phyloP scores from a whole-genome alignment of 805 yeast genomes.

The Lachancea quebecensis region DNA sequence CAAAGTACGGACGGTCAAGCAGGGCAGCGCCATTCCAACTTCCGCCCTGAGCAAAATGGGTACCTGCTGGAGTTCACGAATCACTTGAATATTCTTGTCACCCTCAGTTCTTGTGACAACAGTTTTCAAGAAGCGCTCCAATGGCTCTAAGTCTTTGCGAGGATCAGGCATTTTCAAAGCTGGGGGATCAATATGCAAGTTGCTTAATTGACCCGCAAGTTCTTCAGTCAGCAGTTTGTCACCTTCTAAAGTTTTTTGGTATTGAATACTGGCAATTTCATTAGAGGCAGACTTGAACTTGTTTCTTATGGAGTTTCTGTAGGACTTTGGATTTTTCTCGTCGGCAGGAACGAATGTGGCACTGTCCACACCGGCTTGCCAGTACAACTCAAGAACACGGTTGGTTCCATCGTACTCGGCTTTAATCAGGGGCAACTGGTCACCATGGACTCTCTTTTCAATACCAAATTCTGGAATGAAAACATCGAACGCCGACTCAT shows the following conservation, averaged over 20 bases:
- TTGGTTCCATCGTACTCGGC: slow-evolving; percentile 79
- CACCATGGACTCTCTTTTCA: slow-evolving; percentile 95
- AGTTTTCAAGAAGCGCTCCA: slow-evolving; percentile 52
- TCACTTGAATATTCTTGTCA: slow-evolving; percentile 66
- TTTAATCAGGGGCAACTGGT: slow-evolving; percentile 83
- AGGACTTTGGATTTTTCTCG: slow-evolving; percentile 70
- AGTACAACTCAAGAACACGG: slow-evolving; percentile 69
- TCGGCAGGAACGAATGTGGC: slow-evolving; percentile 91
- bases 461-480: slow-evolving; percentile 89
- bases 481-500: slow-evolving; percentile 93
- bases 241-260: slow-evolving; percentile 24
- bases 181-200: slow-evolving; percentile 48
- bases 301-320: slow-evolving; percentile 71
- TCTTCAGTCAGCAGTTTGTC: slow-evolving; percentile 32
- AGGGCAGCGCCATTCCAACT: slow-evolving; percentile 92
- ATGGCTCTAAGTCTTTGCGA: slow-evolving; percentile 28
- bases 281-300: slow-evolving; percentile 64
- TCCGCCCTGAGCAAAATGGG: slow-evolving; percentile 87
- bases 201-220: slow-evolving; percentile 42
- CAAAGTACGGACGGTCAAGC: slow-evolving; percentile 83
- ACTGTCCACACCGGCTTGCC: slow-evolving; percentile 91
- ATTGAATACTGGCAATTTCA: slow-evolving; percentile 55
- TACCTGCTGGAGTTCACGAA: slow-evolving; percentile 65
- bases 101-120: slow-evolving; percentile 57
- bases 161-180: slow-evolving; percentile 26